Evolutionary conservation across 352 stramenopile genomes (phyloP), one percentile per base, ranked within the genome.

Genomic region (Pythium volutum): DNA sequence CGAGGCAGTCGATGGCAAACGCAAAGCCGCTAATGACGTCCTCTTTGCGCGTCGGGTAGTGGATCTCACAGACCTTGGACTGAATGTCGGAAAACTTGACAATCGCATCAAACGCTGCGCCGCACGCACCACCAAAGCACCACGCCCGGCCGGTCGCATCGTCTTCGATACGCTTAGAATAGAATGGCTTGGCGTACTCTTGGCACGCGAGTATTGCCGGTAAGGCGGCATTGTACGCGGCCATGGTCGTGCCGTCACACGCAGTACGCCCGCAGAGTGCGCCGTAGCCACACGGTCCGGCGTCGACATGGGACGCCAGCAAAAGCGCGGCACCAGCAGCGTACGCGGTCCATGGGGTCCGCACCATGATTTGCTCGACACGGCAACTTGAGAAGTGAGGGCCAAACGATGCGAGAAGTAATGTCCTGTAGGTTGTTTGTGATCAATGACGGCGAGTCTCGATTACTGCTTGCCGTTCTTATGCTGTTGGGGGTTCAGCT

Each of bases 81-180:
- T 55, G 11, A 22, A 63, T 55, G 43, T 55, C 55, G 26, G 33
- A 27, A n/a, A 63, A 63, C 29, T 36, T 31, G 23, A 63, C 46
- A 34, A 63, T 38, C 7, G 27, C n/a, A 11, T 63, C 53, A 33
- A 63, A 49, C 26, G 55, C 34, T 31, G 20, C 45, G 33, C 46
- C 26, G 16, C 33, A 63, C 22, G 46, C 22, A 1, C 45, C 55
- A n/a, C 22, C 23, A 15, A 55, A 25, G 14, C 55, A 63, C 33
- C 27, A 38, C 22, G 20, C 10, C 2, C 55, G 55, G 10, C 36
- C 2, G 6, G 45, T 49, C 10, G 29, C 29, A 34, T 34, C 29
- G 29, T 34, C 29, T 10, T 10, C 6, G 10, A 34, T 2, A 10
- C 29, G 6, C 6, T 10, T 34, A 34, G 6, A 5, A 10, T 34